These are phyloP conservation scores for Comarum palustre DNA, from an alignment of 306 rosid genomes.

Conservation along the genomic window DNA sequence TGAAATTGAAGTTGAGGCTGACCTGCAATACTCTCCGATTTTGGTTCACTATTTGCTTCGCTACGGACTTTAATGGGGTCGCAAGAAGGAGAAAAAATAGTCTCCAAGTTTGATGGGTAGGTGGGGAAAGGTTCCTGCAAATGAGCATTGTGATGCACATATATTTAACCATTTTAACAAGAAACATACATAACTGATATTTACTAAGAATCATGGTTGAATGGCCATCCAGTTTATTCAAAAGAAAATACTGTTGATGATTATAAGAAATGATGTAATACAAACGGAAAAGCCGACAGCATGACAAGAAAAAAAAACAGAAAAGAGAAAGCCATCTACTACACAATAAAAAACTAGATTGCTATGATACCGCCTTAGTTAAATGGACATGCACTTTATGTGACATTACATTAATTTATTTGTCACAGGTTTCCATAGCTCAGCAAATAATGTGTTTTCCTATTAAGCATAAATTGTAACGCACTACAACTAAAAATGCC, in stretches of 20 bases:
- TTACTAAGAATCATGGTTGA: background rate
- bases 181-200: background rate
- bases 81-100: conserved; percentile 77
- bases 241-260: background rate
- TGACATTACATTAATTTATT: background rate
- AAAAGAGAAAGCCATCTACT: background rate
- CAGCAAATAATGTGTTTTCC: background rate
- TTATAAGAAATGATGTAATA: background rate
- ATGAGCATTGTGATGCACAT: conserved; percentile 17
- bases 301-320: background rate
- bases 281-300: background rate
- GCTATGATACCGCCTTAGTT: background rate
- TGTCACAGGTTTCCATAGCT: background rate
- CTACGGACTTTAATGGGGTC: conserved; percentile 46
- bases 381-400: background rate
- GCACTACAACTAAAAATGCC: conserved; percentile 10
- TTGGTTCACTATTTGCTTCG: conserved; percentile 42
- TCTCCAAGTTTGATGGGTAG: conserved; percentile 48
- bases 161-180: conserved; percentile 5
- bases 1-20: conserved; percentile 23
- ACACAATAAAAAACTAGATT: background rate
- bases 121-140: conserved; percentile 50
- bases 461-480: background rate
- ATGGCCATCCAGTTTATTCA: background rate
- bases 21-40: conserved; percentile 51